These are phyloP conservation scores for Simplicillium aogashimaense DNA, from an alignment of 2,329 filamentous ascomycete genomes.

Conservation along the genomic window DNA sequence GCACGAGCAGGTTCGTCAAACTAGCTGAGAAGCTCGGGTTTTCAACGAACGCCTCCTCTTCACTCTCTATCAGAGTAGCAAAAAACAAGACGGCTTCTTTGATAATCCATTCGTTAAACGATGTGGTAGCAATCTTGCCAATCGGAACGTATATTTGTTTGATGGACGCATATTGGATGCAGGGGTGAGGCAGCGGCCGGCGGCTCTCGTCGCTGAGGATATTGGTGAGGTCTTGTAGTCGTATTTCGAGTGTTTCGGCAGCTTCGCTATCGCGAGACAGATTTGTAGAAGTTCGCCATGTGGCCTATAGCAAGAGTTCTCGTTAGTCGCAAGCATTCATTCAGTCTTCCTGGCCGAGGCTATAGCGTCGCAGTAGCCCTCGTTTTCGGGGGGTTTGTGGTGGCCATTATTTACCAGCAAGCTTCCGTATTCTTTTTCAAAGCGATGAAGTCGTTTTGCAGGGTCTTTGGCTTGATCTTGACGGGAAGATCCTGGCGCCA, in stretches of 20 bases:
- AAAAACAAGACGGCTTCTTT: slow-evolving; percentile 79
- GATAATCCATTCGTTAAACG: slow-evolving; percentile 77
- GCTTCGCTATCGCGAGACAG: slow-evolving; percentile 50
- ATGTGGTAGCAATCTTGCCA: slow-evolving; percentile 77
- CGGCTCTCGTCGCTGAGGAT: slow-evolving; percentile 85
- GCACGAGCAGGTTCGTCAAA: slow-evolving; percentile 75
- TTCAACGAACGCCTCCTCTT: slow-evolving; percentile 90
- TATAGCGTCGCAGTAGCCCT: too few relatives aligned
- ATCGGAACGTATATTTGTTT: slow-evolving; percentile 86
- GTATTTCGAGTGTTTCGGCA: slow-evolving; percentile 51
- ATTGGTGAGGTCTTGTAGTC: slow-evolving; percentile 53
- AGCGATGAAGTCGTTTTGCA: slow-evolving; percentile 52
- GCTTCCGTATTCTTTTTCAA: slow-evolving; percentile 56
- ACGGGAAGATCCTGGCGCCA: slow-evolving; percentile 43
- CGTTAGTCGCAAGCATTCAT: slow-evolving; percentile 5
- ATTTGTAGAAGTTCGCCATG: slow-evolving; percentile 53
- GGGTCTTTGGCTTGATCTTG: slow-evolving; percentile 54
- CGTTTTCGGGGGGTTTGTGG: too few relatives aligned
- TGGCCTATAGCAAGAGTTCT: slow-evolving; percentile 21
- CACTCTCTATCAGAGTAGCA: slow-evolving; percentile 86
- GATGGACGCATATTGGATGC: slow-evolving; percentile 74
- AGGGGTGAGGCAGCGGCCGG: slow-evolving; percentile 80
- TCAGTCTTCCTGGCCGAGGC: slow-evolving; percentile 1
- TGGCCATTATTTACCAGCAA: slow-evolving; percentile 37
- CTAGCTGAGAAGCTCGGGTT: slow-evolving; percentile 78